These are phyloP conservation scores for Russula earlei DNA, from an alignment of 768 basidiomycete species.

Conservation along the genomic window DNA sequence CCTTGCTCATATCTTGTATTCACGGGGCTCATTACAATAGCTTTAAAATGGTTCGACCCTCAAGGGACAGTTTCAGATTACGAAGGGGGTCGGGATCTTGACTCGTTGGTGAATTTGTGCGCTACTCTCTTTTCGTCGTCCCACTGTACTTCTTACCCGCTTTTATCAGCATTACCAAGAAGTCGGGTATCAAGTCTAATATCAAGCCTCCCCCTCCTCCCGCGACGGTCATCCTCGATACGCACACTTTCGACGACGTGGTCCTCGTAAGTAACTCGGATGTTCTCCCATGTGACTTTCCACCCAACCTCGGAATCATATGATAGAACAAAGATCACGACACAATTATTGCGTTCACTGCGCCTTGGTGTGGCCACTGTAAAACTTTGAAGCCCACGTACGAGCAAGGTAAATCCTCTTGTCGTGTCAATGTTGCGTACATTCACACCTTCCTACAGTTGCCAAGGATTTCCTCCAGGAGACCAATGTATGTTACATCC, in stretches of 20 bases:
- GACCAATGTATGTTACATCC: conserved; percentile 42
- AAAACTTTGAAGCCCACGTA: conserved; percentile 82
- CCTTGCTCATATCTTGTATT: too few species aligned
- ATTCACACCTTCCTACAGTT: conserved; percentile 33
- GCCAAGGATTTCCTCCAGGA: conserved; percentile 74
- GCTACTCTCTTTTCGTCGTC: conserved; percentile 23
- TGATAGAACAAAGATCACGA: conserved; percentile 55
- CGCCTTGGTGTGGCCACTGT: conserved; percentile 92
- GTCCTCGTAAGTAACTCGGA: conserved; percentile 42
- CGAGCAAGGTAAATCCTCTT: conserved; percentile 50
- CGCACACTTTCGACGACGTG: conserved; percentile 65
- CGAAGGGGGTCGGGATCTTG: conserved; percentile 72
- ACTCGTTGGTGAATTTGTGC: conserved; percentile 66
- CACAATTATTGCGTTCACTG: conserved; percentile 79
- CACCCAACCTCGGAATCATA: neutral
- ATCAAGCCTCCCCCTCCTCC: conserved; percentile 80
- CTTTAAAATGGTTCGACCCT: conserved; percentile 81
- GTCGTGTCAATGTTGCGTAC: neutral
- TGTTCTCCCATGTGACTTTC: neutral
- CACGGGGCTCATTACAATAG: too few species aligned
- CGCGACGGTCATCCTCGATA: conserved; percentile 55
- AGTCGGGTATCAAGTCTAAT: conserved; percentile 77
- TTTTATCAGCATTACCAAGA: conserved; percentile 50
- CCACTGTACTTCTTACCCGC: neutral
- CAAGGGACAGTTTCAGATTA: conserved; percentile 53